phyloP scores from a whole-genome alignment of 805 yeast genomes.

The Ogataea angusta region DNA sequence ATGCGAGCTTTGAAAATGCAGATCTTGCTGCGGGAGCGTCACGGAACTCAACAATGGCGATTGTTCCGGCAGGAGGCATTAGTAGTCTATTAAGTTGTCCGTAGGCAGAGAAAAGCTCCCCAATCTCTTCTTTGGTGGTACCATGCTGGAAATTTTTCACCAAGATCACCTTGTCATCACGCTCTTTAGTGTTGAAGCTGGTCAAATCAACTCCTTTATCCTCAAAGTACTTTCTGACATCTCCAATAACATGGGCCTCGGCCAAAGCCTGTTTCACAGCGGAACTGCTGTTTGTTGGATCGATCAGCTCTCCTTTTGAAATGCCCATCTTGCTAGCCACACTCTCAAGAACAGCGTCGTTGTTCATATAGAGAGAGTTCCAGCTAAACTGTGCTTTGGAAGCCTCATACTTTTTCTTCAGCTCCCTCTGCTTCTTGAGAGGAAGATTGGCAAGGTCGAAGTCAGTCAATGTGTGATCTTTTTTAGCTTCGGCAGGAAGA shows the following conservation, averaged over 20 bases:
- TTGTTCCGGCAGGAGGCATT: conserved; percentile 96
- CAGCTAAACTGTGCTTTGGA: conserved; percentile 85
- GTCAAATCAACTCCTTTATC: conserved; percentile 79
- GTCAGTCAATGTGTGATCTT: conserved; percentile 82
- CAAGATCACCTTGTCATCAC: conserved; percentile 76
- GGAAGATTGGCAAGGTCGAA: conserved; percentile 90
- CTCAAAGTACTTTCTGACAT: conserved; percentile 85
- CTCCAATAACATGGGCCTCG: conserved; percentile 92
- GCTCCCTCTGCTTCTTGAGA: conserved; percentile 82
- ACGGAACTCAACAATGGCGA: conserved; percentile 88
- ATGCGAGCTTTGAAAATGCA: conserved; percentile 85
- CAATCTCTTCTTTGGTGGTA: conserved; percentile 74
- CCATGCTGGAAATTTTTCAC: conserved; percentile 91
- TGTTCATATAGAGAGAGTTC: conserved; percentile 90
- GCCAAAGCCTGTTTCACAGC: conserved; percentile 97
- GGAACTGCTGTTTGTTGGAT: conserved; percentile 80
- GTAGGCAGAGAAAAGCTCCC: conserved; percentile 73
- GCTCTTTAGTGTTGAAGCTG: conserved; percentile 61
- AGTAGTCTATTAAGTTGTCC: conserved; percentile 78
- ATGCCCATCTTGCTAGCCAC: conserved; percentile 85
- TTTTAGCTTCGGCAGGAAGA: conserved; percentile 78
- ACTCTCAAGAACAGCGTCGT: conserved; percentile 87
- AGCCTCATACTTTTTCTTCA: conserved; percentile 82
- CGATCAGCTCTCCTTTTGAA: conserved; percentile 76
- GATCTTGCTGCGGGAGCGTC: conserved; percentile 81